phyloP scores from a whole-genome alignment of 2,329 filamentous ascomycete genomes.

The Waltergamsia citrina region DNA sequence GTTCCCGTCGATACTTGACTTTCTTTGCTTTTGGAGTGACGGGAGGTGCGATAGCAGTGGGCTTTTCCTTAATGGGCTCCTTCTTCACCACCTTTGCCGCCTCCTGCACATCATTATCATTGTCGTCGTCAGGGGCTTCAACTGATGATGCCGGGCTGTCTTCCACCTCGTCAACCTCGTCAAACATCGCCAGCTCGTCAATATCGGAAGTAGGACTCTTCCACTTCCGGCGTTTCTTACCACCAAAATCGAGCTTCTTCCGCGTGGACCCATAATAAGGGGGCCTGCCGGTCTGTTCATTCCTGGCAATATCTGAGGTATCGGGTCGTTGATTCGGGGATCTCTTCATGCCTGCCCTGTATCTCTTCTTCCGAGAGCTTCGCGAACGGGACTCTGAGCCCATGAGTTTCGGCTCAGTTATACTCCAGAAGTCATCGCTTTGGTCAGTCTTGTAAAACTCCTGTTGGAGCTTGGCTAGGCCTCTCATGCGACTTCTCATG shows the following conservation, averaged over 20 bases:
- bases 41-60: background rate
- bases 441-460: slow-evolving; percentile 20
- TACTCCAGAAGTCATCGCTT: slow-evolving; percentile 19
- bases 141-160: background rate
- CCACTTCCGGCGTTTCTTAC: slow-evolving; percentile 6
- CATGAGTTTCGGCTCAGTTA: background rate
- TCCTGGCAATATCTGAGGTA: slow-evolving; percentile 3
- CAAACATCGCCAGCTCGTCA: slow-evolving; percentile 6
- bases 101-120: background rate
- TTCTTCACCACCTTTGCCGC: background rate
- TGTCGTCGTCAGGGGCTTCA: background rate
- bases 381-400: background rate
- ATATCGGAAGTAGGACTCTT: slow-evolving; percentile 1
- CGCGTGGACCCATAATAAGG: slow-evolving; percentile 2
- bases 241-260: slow-evolving; percentile 7
- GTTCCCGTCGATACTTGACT: slow-evolving; percentile 15
- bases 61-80: background rate
- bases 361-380: background rate
- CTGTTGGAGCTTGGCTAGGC: slow-evolving; percentile 23
- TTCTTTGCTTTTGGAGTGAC: slow-evolving; percentile 3
- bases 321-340: slow-evolving; percentile 1
- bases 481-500: slow-evolving; percentile 24
- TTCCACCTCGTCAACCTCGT: background rate
- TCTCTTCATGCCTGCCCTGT: slow-evolving; percentile 2
- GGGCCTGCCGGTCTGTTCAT: slow-evolving; percentile 7